phyloP scores from a whole-genome alignment of 306 rosid genomes.

The Gillenia trifoliata region DNA sequence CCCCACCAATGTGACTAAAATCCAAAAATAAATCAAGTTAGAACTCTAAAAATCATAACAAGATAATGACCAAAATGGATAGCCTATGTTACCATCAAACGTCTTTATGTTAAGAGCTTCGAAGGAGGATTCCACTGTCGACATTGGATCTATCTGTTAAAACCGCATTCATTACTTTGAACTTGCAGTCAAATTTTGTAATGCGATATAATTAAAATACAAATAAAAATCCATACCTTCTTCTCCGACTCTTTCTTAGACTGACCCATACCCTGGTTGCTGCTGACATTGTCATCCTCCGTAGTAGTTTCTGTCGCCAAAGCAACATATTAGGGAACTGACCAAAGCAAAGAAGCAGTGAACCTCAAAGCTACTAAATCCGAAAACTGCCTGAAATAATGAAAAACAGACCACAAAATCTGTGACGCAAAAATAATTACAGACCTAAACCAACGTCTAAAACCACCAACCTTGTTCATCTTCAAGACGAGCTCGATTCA shows the following conservation, averaged over 20 bases:
- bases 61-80: constrained; percentile 1
- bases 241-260: constrained; percentile 15
- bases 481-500: constrained; percentile 88
- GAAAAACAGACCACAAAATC: not conserved
- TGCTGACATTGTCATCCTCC: not conserved
- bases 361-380: not conserved
- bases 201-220: not conserved
- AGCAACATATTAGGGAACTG: not conserved
- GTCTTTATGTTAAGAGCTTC: constrained; percentile 25
- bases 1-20: constrained; percentile 72
- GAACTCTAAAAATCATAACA: not conserved
- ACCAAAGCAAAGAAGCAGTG: not conserved
- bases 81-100: constrained; percentile 22
- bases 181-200: not conserved
- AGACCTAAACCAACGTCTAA: constrained; percentile 8
- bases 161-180: constrained; percentile 8
- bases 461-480: constrained; percentile 56
- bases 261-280: not conserved
- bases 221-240: constrained; percentile 17
- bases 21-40: constrained; percentile 24
- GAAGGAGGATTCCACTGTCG: constrained; percentile 29
- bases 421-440: not conserved
- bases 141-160: constrained; percentile 23
- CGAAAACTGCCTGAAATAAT: constrained; percentile 7
- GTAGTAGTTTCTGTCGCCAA: not conserved